phyloP scores from a whole-genome alignment of 2,329 filamentous ascomycete genomes.

The Ophiocordyceps sinensis region DNA sequence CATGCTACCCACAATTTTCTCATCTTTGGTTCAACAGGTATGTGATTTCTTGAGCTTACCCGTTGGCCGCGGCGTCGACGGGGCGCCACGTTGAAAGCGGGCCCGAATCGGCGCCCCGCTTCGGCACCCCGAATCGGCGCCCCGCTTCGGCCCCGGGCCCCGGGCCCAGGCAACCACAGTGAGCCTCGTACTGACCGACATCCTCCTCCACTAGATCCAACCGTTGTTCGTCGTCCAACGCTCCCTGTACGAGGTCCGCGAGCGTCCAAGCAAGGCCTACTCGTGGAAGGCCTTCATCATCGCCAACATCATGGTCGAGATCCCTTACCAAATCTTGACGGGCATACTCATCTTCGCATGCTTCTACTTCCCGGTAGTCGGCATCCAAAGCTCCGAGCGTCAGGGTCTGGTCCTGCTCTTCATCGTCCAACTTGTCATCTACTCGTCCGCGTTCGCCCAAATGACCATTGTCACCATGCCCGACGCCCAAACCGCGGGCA shows the following conservation, averaged over 20 bases:
- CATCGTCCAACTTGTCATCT: slow-evolving; percentile 53
- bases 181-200: background rate
- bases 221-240: slow-evolving; percentile 64
- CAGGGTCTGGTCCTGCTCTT: slow-evolving; percentile 53
- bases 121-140: too few relatives aligned
- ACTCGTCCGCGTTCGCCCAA: slow-evolving; percentile 57
- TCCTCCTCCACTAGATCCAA: slow-evolving; percentile 37
- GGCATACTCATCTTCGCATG: slow-evolving; percentile 47
- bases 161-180: too few relatives aligned
- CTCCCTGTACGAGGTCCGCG: slow-evolving; percentile 61
- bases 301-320: slow-evolving; percentile 56
- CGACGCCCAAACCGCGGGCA: slow-evolving; percentile 52
- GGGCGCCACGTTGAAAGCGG: too few relatives aligned
- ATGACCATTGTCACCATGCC: slow-evolving; percentile 59
- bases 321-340: slow-evolving; percentile 54
- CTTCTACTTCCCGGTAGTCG: slow-evolving; percentile 54
- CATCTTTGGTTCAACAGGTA: slow-evolving; percentile 49
- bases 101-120: too few relatives aligned
- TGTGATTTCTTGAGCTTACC: background rate
- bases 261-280: slow-evolving; percentile 60
- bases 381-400: slow-evolving; percentile 33
- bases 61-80: too few relatives aligned
- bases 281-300: slow-evolving; percentile 62
- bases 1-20: slow-evolving; percentile 63
- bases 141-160: too few relatives aligned